Percentiles rank a stretch among this genome's conserved stretches.
Evolutionary conservation across 2,329 filamentous ascomycete species (phyloP).

Genomic region (Aspergillus awamori): DNA sequence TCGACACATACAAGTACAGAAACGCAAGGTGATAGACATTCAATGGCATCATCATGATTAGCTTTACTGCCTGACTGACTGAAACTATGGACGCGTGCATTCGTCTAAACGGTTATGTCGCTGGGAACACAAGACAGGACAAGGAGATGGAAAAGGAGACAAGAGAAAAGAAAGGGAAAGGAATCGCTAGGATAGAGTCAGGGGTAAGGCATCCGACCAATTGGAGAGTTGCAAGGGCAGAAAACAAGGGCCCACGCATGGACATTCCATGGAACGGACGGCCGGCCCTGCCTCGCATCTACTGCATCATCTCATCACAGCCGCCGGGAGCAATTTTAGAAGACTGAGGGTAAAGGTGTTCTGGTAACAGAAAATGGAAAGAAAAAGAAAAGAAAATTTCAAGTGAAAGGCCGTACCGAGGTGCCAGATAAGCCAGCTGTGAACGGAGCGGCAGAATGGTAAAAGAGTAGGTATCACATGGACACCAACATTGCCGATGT

Average conservation of each 20-base stretch:
- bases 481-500: slow-evolving; percentile 28
- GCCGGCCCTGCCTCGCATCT: slow-evolving; percentile 17
- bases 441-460: slow-evolving; percentile 10
- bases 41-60: slow-evolving; percentile 20
- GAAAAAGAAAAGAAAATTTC: slow-evolving; percentile 20
- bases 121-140: slow-evolving; percentile 5
- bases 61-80: slow-evolving; percentile 18
- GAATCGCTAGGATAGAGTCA: slow-evolving; percentile 6
- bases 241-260: neutral
- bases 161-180: slow-evolving; percentile 13
- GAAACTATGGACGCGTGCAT: slow-evolving; percentile 16
- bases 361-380: slow-evolving; percentile 17
- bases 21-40: slow-evolving; percentile 8
- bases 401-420: slow-evolving; percentile 13
- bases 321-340: neutral
- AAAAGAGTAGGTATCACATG: slow-evolving; percentile 11
- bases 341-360: neutral
- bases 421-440: slow-evolving; percentile 5
- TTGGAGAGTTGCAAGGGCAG: neutral
- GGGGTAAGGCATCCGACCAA: neutral
- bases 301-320: slow-evolving; percentile 20
- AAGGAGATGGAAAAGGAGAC: neutral
- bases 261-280: neutral
- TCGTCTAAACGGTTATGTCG: slow-evolving; percentile 20
- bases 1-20: slow-evolving; percentile 16